Conservation (phyloP, 2,329 filamentous ascomycete species). For the Beauveria sp. region DNA sequence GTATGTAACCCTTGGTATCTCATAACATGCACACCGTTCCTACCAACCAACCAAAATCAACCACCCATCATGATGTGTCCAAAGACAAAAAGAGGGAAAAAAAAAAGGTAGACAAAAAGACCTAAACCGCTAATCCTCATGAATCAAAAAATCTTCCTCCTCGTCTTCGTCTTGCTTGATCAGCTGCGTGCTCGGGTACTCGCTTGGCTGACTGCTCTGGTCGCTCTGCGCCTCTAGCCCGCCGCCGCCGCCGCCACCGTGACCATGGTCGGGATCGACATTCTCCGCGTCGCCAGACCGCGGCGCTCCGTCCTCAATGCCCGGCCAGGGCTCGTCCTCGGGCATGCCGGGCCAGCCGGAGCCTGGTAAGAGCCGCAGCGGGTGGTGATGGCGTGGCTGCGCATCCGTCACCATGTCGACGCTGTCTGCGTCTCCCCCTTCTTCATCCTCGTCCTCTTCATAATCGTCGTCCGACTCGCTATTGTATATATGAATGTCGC, state of each 20-base stretch:
- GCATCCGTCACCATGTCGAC: slow-evolving; percentile 22
- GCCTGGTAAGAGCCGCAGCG: slow-evolving; percentile 21
- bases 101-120: background rate
- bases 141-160: slow-evolving; percentile 27
- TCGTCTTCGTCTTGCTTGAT: slow-evolving; percentile 28
- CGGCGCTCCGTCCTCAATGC: slow-evolving; percentile 38
- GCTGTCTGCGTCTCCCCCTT: slow-evolving; percentile 16
- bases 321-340: slow-evolving; percentile 50
- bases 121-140: slow-evolving; percentile 27
- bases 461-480: slow-evolving; percentile 27
- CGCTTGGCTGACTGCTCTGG: slow-evolving; percentile 44
- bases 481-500: slow-evolving; percentile 28
- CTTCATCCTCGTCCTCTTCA: slow-evolving; percentile 18
- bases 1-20: background rate
- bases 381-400: slow-evolving; percentile 10
- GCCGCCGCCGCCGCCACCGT: slow-evolving; percentile 14
- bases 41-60: background rate
- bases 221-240: slow-evolving; percentile 27
- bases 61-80: background rate
- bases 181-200: slow-evolving; percentile 46
- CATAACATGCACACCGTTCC: background rate
- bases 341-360: slow-evolving; percentile 25
- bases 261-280: slow-evolving; percentile 30
- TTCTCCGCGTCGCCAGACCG: slow-evolving; percentile 41
- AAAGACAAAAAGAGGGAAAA: too few species aligned